Conservation (phyloP, 106 monocot genomes). For the Narthecium ossifragum region DNA sequence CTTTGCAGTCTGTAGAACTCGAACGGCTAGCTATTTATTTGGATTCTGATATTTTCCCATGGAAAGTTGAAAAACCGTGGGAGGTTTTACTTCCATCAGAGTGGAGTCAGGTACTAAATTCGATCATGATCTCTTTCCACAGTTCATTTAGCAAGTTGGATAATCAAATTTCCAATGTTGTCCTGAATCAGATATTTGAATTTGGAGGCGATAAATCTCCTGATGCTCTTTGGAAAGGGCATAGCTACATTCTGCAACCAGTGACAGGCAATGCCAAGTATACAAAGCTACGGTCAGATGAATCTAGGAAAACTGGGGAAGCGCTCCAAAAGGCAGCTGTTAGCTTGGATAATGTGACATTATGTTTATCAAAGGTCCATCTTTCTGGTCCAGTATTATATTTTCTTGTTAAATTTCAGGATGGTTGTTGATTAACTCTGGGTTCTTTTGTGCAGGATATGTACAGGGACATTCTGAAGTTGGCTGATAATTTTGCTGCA, state of each 20-base stretch:
- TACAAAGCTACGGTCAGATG: slow-evolving; percentile 57
- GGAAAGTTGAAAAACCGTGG: slow-evolving; percentile 79
- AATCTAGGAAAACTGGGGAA: slow-evolving; percentile 49
- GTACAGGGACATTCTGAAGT: slow-evolving; percentile 85
- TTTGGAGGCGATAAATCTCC: slow-evolving; percentile 23
- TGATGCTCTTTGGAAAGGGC: slow-evolving; percentile 30
- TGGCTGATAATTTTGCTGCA: slow-evolving; percentile 86
- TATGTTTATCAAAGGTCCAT: slow-evolving; percentile 86
- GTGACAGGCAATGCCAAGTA: slow-evolving; percentile 89
- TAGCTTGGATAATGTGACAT: slow-evolving; percentile 83
- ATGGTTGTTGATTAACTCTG: background rate
- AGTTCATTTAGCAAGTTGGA: too few relatives aligned
- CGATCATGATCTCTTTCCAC: too few relatives aligned
- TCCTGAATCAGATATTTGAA: slow-evolving; percentile 95
- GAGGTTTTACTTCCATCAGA: slow-evolving; percentile 74
- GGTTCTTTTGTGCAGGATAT: slow-evolving; percentile 54
- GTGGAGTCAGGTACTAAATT: slow-evolving; percentile 80
- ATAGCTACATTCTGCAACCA: slow-evolving; percentile 83
- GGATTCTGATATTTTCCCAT: slow-evolving; percentile 84
- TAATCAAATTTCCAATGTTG: too few relatives aligned
- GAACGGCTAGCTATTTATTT: slow-evolving; percentile 87
- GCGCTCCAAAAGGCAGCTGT: slow-evolving; percentile 80
- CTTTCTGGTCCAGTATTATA: slow-evolving; percentile 1
- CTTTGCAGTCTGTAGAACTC: slow-evolving; percentile 91
- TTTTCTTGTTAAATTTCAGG: background rate